Conservation (phyloP, 768 basidiomycete species). For the Podaxis rugospora region DNA sequence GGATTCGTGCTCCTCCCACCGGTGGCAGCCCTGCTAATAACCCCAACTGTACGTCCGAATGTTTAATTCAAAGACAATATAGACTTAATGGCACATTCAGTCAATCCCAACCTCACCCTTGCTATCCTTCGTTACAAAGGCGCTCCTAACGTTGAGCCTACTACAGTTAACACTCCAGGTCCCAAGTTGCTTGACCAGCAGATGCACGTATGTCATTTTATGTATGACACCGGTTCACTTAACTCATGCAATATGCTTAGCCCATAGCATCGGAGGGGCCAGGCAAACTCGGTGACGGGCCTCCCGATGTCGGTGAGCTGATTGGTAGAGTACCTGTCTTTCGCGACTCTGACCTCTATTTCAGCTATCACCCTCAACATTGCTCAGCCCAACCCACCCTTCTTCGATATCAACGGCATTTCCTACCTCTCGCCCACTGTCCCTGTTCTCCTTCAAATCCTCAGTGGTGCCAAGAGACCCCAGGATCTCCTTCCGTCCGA, state of each 20-base stretch:
- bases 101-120: slow-evolving; percentile 29
- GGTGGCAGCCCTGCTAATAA: slow-evolving; percentile 19
- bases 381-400: slow-evolving; percentile 13
- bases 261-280: background rate
- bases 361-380: slow-evolving; percentile 24
- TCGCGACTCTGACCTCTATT: background rate
- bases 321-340: background rate
- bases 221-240: background rate
- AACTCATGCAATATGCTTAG: background rate
- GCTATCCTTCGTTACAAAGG: slow-evolving; percentile 41
- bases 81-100: slow-evolving; percentile 8
- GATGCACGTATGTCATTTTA: slow-evolving; percentile 1
- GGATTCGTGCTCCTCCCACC: slow-evolving; percentile 37
- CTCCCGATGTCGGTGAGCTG: slow-evolving; percentile 29
- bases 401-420: slow-evolving; percentile 16
- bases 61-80: background rate
- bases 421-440: slow-evolving; percentile 25
- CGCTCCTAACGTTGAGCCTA: slow-evolving; percentile 26
- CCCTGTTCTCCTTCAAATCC: slow-evolving; percentile 35
- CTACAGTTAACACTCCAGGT: slow-evolving; percentile 17
- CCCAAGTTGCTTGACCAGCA: slow-evolving; percentile 25
- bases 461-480: slow-evolving; percentile 21
- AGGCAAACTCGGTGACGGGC: slow-evolving; percentile 8
- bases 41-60: slow-evolving; percentile 7
- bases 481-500: slow-evolving; percentile 23